These are phyloP conservation scores for Crucibulum laeve DNA, from an alignment of 768 basidiomycete genomes.

Conservation along the genomic window DNA sequence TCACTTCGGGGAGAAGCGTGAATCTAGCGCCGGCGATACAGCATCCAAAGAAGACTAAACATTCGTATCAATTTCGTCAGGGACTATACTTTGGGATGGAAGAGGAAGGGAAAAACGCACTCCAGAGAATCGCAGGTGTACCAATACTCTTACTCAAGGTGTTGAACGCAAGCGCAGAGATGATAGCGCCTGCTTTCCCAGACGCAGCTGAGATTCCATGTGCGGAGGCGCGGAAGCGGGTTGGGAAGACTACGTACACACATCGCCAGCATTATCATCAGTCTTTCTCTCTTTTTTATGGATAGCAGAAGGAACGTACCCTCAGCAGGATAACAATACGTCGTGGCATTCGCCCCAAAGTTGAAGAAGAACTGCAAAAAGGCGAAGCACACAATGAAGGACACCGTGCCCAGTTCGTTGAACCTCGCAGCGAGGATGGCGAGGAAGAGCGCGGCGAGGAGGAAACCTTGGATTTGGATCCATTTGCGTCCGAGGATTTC, in stretches of 20 bases:
- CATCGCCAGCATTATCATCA: neutral
- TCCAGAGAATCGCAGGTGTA: conserved; percentile 53
- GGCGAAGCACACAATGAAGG: conserved; percentile 71
- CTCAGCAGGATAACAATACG: conserved; percentile 68
- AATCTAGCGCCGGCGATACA: conserved; percentile 39
- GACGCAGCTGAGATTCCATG: conserved; percentile 4
- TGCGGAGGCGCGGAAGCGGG: conserved; percentile 2
- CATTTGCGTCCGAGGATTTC: conserved; percentile 71
- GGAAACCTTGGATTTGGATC: conserved; percentile 76
- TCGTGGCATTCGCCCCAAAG: conserved; percentile 62
- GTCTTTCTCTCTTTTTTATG: neutral
- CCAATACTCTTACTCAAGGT: conserved; percentile 42
- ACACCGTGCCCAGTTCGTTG: conserved; percentile 43
- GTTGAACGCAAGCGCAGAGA: conserved; percentile 58
- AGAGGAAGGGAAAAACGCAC: conserved; percentile 27
- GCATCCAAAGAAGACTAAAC: conserved; percentile 47
- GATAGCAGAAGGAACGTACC: conserved; percentile 6
- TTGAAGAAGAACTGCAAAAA: conserved; percentile 82
- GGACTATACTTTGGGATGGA: neutral
- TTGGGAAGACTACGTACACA: conserved; percentile 2
- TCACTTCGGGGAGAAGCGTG: conserved; percentile 49
- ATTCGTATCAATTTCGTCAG: neutral
- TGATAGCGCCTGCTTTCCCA: conserved; percentile 36
- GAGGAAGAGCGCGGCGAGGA: conserved; percentile 64
- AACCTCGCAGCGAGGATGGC: conserved; percentile 69